These are phyloP conservation scores for Candida nanaspora DNA, from an alignment of 805 yeast species.

Conservation along the genomic window DNA sequence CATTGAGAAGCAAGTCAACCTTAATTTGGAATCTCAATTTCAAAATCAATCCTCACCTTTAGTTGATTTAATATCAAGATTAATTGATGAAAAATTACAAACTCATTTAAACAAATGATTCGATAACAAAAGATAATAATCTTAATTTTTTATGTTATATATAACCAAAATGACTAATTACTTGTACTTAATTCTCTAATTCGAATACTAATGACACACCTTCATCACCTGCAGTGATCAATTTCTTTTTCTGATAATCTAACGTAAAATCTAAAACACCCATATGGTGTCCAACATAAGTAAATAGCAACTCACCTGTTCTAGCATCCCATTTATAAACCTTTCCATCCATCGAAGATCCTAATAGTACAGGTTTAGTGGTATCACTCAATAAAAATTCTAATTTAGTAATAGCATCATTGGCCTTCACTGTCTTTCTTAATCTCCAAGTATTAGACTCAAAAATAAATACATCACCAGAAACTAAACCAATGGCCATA, in stretches of 20 bases:
- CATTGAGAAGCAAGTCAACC: constrained; percentile 75
- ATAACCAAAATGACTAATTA: neutral
- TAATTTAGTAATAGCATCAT: constrained; percentile 82
- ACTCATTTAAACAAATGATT: too few species aligned
- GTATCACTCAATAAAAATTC: constrained; percentile 49
- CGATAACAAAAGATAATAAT: too few species aligned
- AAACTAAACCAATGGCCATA: constrained; percentile 83
- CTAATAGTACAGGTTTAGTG: constrained; percentile 45
- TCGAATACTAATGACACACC: constrained; percentile 76
- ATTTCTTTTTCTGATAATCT: constrained; percentile 55
- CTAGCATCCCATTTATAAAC: constrained; percentile 86
- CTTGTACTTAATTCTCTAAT: neutral
- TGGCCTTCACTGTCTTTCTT: constrained; percentile 59
- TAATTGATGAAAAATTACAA: constrained; percentile 38
- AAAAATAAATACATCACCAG: constrained; percentile 77
- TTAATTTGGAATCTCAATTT: constrained; percentile 48
- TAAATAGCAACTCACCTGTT: constrained; percentile 70
- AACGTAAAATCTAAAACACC: constrained; percentile 84
- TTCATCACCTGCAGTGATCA: constrained; percentile 95
- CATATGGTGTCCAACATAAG: constrained; percentile 88
- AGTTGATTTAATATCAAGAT: constrained; percentile 37
- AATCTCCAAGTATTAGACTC: constrained; percentile 85
- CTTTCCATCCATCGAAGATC: constrained; percentile 77
- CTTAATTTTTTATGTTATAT: neutral
- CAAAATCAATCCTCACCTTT: constrained; percentile 41